These are phyloP conservation scores for Maudiozyma humilis DNA, from an alignment of 1,139 yeast species.

Conservation along the genomic window DNA sequence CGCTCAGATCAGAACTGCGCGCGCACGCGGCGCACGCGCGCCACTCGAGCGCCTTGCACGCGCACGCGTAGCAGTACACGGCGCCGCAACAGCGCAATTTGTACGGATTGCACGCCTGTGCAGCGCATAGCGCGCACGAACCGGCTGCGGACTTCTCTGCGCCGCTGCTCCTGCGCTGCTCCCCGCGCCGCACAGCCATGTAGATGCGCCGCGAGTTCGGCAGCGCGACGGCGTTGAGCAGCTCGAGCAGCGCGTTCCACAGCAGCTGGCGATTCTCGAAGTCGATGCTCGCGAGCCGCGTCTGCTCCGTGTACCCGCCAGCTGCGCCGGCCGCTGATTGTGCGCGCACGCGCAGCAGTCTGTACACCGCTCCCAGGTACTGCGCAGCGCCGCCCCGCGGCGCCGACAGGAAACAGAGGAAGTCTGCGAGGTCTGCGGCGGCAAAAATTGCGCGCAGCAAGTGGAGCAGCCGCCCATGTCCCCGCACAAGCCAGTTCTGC, in stretches of 20 bases:
- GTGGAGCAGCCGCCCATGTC: neutral
- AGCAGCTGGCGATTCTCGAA: conserved; percentile 27
- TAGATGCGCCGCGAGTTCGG: conserved; percentile 11
- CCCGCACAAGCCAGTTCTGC: neutral
- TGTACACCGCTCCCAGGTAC: conserved; percentile 24
- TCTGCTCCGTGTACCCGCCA: conserved; percentile 18
- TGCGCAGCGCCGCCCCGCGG: too few relatives aligned
- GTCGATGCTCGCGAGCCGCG: conserved; percentile 20
- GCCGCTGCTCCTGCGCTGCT: neutral
- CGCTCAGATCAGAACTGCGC: too few relatives aligned
- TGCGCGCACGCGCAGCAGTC: conserved; percentile 17
- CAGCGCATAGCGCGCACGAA: conserved; percentile 16
- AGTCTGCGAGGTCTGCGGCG: neutral
- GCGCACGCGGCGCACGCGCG: conserved; percentile 14
- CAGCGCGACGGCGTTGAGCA: conserved; percentile 19
- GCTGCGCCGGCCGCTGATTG: conserved; percentile 18
- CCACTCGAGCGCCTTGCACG: conserved; percentile 17
- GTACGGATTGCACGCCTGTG: conserved; percentile 22
- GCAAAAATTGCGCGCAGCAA: too few relatives aligned
- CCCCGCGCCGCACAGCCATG: neutral
- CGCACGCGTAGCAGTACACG: conserved; percentile 22
- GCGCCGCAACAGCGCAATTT: conserved; percentile 17
- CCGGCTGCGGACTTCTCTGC: neutral
- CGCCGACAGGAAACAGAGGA: neutral
- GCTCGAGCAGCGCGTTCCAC: conserved; percentile 27